Evolutionary conservation across 495 filamentous ascomycete genomes (phyloP).

Genomic region (Mytilinidion resinicola): DNA sequence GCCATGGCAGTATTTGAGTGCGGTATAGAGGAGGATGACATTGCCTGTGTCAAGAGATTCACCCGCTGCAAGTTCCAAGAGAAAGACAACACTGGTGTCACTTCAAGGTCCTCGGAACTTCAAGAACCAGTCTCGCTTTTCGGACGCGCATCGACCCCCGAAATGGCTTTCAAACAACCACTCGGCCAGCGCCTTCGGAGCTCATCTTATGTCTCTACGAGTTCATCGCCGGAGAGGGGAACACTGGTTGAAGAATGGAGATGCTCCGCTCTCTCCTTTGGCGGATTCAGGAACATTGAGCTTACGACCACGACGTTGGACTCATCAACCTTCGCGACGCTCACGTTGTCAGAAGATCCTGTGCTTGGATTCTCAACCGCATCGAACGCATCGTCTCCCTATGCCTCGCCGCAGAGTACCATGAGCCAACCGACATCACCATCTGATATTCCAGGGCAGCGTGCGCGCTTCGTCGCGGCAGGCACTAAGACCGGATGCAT

Average conservation of each 20-base stretch:
- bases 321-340: slow-evolving; percentile 59
- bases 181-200: slow-evolving; percentile 14
- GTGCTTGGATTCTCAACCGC: slow-evolving; percentile 50
- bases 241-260: slow-evolving; percentile 53
- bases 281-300: slow-evolving; percentile 44
- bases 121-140: slow-evolving; percentile 37
- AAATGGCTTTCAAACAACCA: not conserved
- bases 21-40: slow-evolving; percentile 53
- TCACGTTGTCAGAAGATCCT: slow-evolving; percentile 72
- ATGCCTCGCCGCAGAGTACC: slow-evolving; percentile 49
- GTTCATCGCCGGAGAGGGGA: slow-evolving; percentile 22
- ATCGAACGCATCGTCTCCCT: slow-evolving; percentile 51
- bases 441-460: slow-evolving; percentile 68
- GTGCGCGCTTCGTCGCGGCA: slow-evolving; percentile 71
- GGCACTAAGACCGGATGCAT: slow-evolving; percentile 76
- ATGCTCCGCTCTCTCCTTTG: slow-evolving; percentile 52
- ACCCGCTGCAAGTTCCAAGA: slow-evolving; percentile 40
- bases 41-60: slow-evolving; percentile 48
- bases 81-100: not conserved
- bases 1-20: slow-evolving; percentile 65
- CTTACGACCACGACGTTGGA: slow-evolving; percentile 75
- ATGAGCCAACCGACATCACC: slow-evolving; percentile 42
- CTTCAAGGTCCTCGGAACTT: not conserved
- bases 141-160: slow-evolving; percentile 26
- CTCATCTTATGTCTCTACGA: slow-evolving; percentile 17